Conservation (phyloP, 2,329 filamentous ascomycete genomes). For the Colletotrichum incanum region DNA sequence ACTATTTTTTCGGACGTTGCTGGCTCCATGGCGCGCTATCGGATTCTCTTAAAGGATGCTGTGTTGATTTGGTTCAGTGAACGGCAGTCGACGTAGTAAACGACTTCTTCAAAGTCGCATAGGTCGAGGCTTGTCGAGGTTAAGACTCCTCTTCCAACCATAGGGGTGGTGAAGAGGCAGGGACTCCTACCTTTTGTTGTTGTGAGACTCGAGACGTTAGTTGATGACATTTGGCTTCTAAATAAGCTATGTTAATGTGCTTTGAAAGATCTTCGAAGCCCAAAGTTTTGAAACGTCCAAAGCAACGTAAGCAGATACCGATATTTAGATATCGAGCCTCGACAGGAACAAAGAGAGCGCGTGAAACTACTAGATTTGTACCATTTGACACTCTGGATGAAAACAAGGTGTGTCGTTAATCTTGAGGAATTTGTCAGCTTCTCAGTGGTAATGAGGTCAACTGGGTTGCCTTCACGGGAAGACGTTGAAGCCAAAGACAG, state of each 20-base stretch:
- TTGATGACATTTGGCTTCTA: not conserved
- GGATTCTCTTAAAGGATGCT: not conserved
- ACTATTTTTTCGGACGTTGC: too few relatives aligned
- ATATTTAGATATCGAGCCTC: not conserved
- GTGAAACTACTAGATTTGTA: not conserved
- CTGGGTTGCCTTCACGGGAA: not conserved
- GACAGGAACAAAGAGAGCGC: not conserved
- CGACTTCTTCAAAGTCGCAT: too few relatives aligned
- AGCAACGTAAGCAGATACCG: too few relatives aligned
- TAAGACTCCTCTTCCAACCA: not conserved
- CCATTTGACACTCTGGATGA: not conserved
- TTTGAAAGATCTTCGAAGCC: not conserved
- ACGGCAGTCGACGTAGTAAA: not conserved
- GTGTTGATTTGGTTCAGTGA: not conserved
- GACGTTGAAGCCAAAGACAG: not conserved
- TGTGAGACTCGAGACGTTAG: too few relatives aligned
- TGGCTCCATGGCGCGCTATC: not conserved
- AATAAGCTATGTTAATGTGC: not conserved
- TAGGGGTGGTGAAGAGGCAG: not conserved
- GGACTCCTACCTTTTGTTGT: not conserved
- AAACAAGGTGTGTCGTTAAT: not conserved
- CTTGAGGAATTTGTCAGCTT: not conserved
- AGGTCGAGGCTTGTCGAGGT: too few relatives aligned
- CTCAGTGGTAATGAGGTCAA: not conserved
- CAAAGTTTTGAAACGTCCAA: not conserved